Percentiles rank a stretch among this genome's conserved stretches.
These are phyloP conservation scores for sorghum (Sorghum bicolor) DNA, from an alignment of 176 grass and related monocot genomes.

Conservation along the genomic window DNA sequence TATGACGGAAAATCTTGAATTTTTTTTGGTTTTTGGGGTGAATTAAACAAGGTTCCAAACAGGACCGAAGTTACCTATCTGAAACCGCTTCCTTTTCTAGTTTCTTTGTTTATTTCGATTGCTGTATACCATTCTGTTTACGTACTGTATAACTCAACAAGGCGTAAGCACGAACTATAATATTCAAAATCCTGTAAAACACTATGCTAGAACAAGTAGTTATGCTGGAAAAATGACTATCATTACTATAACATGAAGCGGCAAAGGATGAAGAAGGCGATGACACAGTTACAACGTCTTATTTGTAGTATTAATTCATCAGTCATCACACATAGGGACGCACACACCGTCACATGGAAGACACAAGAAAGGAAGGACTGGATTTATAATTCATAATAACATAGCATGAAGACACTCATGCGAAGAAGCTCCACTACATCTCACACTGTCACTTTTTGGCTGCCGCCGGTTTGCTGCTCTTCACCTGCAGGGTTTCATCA, in stretches of 20 bases:
- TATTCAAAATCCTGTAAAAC: not conserved
- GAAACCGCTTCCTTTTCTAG: too few species aligned
- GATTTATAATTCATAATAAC: not conserved
- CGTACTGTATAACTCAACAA: not conserved
- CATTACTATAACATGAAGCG: not conserved
- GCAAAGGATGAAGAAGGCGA: not conserved
- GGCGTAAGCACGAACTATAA: not conserved
- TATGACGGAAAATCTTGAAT: too few species aligned
- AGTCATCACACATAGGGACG: not conserved
- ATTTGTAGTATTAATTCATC: not conserved
- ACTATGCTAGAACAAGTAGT: not conserved
- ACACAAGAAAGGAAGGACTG: not conserved
- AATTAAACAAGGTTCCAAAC: too few species aligned
- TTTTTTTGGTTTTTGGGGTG: too few species aligned
- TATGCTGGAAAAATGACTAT: not conserved
- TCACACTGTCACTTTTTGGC: constrained; percentile 44
- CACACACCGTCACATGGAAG: not conserved
- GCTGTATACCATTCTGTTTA: not conserved
- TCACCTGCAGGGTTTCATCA: constrained; percentile 41
- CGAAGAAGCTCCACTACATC: not conserved
- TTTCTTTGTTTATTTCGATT: not conserved
- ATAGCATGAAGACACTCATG: not conserved
- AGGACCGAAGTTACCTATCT: too few species aligned
- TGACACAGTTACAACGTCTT: not conserved
- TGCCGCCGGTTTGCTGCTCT: constrained; percentile 51